Conservation (phyloP, 78 protist genomes). For the Protostelium mycophagum region DNA sequence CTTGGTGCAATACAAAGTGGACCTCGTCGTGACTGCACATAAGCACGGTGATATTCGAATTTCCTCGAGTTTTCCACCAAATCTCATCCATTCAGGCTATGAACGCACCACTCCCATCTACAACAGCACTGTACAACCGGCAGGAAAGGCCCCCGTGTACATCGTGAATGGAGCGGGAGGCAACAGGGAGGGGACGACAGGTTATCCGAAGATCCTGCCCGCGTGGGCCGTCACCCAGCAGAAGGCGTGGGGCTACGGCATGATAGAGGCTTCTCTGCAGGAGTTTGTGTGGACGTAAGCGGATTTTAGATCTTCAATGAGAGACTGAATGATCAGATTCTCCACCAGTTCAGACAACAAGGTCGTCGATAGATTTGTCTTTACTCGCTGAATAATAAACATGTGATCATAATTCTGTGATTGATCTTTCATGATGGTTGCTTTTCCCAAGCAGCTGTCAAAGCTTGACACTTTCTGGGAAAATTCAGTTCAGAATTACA, state of each 20-base stretch:
- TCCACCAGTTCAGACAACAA: too few relatives aligned
- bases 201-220: not conserved
- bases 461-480: too few relatives aligned
- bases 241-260: not conserved
- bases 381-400: too few relatives aligned
- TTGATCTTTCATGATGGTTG: too few relatives aligned
- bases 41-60: not conserved
- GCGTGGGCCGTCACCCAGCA: not conserved
- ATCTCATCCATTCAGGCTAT: not conserved
- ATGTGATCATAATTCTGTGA: too few relatives aligned
- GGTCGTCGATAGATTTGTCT: too few relatives aligned
- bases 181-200: slow-evolving; percentile 1
- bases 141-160: slow-evolving; percentile 8
- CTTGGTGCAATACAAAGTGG: not conserved
- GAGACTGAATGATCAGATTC: too few relatives aligned
- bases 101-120: slow-evolving; percentile 18
- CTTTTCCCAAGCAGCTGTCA: too few relatives aligned
- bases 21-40: slow-evolving; percentile 5
- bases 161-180: slow-evolving; percentile 24
- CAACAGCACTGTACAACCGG: not conserved
- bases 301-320: too few relatives aligned
- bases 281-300: too few relatives aligned
- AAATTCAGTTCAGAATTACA: too few relatives aligned
- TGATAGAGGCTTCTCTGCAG: not conserved
- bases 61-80: not conserved